These are phyloP conservation scores for Triticum timopheevii DNA, from an alignment of 176 grass and related monocot species.

Conservation along the genomic window DNA sequence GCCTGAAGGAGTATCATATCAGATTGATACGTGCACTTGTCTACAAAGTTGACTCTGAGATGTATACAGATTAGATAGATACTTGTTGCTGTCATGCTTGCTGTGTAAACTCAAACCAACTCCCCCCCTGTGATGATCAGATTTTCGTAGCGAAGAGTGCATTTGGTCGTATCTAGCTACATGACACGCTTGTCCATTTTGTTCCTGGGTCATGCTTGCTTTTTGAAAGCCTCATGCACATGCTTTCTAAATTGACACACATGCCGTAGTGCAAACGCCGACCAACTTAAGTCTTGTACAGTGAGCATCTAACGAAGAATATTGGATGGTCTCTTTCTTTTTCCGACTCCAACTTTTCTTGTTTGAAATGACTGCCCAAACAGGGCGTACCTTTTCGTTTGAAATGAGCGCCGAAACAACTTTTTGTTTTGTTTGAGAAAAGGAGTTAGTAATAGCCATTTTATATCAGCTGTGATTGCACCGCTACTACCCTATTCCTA, in stretches of 20 bases:
- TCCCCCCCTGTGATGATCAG: too few species aligned
- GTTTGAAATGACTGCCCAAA: not conserved
- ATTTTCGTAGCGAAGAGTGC: not conserved
- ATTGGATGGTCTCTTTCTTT: not conserved
- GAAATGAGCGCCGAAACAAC: too few species aligned
- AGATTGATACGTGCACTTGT: not conserved
- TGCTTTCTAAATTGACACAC: not conserved
- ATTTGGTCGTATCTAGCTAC: not conserved
- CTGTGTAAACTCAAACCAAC: conserved; percentile 6
- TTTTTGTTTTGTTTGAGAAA: too few species aligned
- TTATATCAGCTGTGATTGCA: not conserved
- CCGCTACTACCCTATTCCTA: not conserved
- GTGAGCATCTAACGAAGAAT: not conserved
- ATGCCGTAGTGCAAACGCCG: not conserved
- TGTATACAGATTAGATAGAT: not conserved
- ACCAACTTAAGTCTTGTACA: not conserved
- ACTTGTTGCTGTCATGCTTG: not conserved
- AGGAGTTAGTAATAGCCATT: too few species aligned
- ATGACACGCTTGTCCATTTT: not conserved
- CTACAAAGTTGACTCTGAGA: conserved; percentile 28
- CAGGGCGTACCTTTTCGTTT: too few species aligned
- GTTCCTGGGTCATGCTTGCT: not conserved
- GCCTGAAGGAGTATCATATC: conserved; percentile 1
- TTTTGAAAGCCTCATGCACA: not conserved
- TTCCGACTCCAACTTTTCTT: not conserved